phyloP scores from a whole-genome alignment of 2,329 filamentous ascomycete species.

The Alternaria gansuensis region DNA sequence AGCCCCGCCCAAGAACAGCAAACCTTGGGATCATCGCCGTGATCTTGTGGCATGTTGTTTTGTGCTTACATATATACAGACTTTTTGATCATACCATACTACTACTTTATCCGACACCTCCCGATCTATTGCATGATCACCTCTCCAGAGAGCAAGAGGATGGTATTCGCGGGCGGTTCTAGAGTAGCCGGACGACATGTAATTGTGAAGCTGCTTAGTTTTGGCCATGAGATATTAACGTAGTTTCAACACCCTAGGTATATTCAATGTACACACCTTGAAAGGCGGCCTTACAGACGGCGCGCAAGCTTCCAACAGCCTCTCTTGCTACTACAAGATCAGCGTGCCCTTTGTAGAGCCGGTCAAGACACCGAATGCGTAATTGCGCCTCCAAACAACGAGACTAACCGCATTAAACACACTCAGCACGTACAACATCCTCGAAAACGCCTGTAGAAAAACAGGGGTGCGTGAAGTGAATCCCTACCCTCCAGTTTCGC shows the following conservation, averaged over 20 bases:
- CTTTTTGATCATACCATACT: not conserved
- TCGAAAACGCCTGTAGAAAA: conserved; percentile 68
- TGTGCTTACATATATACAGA: not conserved
- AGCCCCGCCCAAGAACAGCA: conserved; percentile 25
- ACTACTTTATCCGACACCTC: not conserved
- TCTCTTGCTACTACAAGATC: conserved; percentile 65
- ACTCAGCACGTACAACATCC: conserved; percentile 62
- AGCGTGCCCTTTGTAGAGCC: conserved; percentile 51
- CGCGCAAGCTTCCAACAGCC: conserved; percentile 65
- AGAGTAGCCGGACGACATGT: conserved; percentile 58
- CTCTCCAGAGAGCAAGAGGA: conserved; percentile 42
- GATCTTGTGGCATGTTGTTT: conserved; percentile 1
- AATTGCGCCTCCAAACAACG: conserved; percentile 66
- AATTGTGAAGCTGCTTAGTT: conserved; percentile 60
- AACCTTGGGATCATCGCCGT: not conserved
- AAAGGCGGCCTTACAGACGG: conserved; percentile 64
- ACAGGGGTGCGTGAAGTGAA: conserved; percentile 67
- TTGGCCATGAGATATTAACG: conserved; percentile 62
- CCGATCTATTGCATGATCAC: conserved; percentile 17
- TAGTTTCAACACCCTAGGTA: conserved; percentile 60
- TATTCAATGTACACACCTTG: conserved; percentile 61
- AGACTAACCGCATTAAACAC: conserved; percentile 60
- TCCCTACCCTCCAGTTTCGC: conserved; percentile 66
- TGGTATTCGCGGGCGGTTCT: conserved; percentile 65
- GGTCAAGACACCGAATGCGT: conserved; percentile 59